A percentile compares a stretch with the other conserved stretches of the same genome.
These are phyloP conservation scores for Cucurbita pepo DNA, from an alignment of 306 rosid genomes.

Conservation along the genomic window DNA sequence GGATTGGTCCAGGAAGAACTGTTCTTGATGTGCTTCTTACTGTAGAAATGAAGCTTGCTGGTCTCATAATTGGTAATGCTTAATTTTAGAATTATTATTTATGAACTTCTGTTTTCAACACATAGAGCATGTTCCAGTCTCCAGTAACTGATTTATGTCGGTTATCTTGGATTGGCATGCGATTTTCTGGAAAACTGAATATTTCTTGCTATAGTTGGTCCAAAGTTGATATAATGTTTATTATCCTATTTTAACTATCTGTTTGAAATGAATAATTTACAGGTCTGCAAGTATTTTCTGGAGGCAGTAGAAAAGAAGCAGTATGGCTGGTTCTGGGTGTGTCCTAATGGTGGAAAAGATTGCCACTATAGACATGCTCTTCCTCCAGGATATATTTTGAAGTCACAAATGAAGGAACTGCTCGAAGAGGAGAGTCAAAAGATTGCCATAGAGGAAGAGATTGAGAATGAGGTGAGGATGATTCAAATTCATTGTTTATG, in stretches of 20 bases:
- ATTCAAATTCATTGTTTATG: background rate
- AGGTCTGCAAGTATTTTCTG: slow-evolving; percentile 39
- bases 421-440: slow-evolving; percentile 63
- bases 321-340: slow-evolving; percentile 92
- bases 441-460: slow-evolving; percentile 75
- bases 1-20: slow-evolving; percentile 1
- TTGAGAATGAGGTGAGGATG: slow-evolving; percentile 62
- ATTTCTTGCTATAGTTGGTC: background rate
- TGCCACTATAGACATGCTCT: slow-evolving; percentile 98
- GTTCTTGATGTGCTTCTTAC: background rate
- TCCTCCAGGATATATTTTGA: slow-evolving; percentile 81
- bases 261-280: background rate
- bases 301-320: slow-evolving; percentile 96
- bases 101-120: background rate
- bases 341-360: slow-evolving; percentile 82
- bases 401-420: slow-evolving; percentile 96
- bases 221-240: background rate
- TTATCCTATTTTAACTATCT: background rate
- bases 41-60: slow-evolving; percentile 3
- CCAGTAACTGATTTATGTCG: background rate
- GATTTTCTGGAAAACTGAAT: background rate
- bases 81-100: background rate
- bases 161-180: background rate
- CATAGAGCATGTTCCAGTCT: background rate
- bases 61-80: background rate